These are phyloP conservation scores for Drechslerella dactyloides DNA, from an alignment of 2,329 filamentous ascomycete species.

Conservation along the genomic window DNA sequence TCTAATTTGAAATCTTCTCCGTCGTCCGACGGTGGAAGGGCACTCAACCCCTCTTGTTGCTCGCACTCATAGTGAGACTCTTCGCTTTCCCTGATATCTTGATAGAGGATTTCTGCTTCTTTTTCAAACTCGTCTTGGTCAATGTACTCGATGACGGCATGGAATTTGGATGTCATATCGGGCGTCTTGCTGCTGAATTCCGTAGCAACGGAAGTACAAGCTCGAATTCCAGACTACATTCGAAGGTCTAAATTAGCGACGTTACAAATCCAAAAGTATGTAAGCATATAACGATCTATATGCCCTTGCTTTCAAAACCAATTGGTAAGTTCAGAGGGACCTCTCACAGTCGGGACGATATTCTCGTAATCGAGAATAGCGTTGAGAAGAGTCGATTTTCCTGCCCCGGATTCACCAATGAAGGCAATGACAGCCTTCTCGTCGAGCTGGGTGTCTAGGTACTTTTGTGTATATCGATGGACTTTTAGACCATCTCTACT, in stretches of 20 bases:
- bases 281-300: no score
- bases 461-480: conserved; percentile 29
- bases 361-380: conserved; percentile 36
- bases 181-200: conserved; percentile 24
- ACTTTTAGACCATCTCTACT: conserved; percentile 21
- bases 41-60: no score
- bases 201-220: conserved; percentile 38
- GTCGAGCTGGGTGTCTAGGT: conserved; percentile 13
- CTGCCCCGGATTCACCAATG: conserved; percentile 38
- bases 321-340: no score
- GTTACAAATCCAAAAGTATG: no score
- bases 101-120: conserved; percentile 26
- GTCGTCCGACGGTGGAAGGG: conserved; percentile 15
- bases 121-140: conserved; percentile 30
- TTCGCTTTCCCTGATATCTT: conserved; percentile 18
- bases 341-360: conserved; percentile 37
- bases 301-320: no score
- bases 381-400: conserved; percentile 37
- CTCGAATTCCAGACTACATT: conserved; percentile 31
- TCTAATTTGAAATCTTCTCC: background rate
- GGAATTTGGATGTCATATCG: conserved; percentile 21
- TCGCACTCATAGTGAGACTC: background rate
- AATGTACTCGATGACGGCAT: conserved; percentile 29
- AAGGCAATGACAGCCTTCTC: conserved; percentile 28
- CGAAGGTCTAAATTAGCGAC: background rate